A percentile compares a stretch with the other conserved stretches of the same genome.
Conservation (phyloP, 169 alveolate genomes). For the Cryptosporidium baileyi region DNA sequence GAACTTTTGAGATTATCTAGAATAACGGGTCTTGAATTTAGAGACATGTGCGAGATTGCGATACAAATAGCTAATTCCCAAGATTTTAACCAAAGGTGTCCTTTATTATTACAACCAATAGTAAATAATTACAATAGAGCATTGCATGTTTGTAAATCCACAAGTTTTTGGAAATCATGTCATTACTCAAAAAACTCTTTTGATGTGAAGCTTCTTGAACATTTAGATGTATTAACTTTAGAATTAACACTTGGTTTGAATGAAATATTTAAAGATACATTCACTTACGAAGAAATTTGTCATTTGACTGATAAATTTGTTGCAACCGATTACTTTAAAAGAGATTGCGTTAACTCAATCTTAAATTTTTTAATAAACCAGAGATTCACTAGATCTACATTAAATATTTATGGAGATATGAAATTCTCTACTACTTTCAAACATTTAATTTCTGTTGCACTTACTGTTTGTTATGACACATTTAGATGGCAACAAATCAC, state of each 20-base stretch:
- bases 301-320: constrained; percentile 39
- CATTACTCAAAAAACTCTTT: constrained; percentile 10
- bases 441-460: constrained; percentile 37
- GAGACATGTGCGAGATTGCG: constrained; percentile 66
- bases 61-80: constrained; percentile 51
- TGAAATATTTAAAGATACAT: constrained; percentile 22
- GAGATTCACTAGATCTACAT: constrained; percentile 20
- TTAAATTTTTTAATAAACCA: neutral
- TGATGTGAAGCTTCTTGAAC: constrained; percentile 41
- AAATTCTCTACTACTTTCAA: constrained; percentile 15
- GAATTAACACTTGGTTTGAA: constrained; percentile 58
- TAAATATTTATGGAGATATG: constrained; percentile 39
- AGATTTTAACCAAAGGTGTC: constrained; percentile 55
- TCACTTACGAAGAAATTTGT: constrained; percentile 54
- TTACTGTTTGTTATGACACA: constrained; percentile 48
- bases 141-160: constrained; percentile 35
- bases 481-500: constrained; percentile 64
- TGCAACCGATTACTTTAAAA: constrained; percentile 57
- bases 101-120: constrained; percentile 40
- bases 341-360: constrained; percentile 13
- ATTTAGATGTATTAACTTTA: constrained; percentile 21
- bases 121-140: constrained; percentile 43
- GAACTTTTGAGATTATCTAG: constrained; percentile 51
- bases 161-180: constrained; percentile 65
- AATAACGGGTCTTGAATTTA: constrained; percentile 54